Conservation (phyloP, 768 basidiomycete species). For the Suillus subluteus region DNA sequence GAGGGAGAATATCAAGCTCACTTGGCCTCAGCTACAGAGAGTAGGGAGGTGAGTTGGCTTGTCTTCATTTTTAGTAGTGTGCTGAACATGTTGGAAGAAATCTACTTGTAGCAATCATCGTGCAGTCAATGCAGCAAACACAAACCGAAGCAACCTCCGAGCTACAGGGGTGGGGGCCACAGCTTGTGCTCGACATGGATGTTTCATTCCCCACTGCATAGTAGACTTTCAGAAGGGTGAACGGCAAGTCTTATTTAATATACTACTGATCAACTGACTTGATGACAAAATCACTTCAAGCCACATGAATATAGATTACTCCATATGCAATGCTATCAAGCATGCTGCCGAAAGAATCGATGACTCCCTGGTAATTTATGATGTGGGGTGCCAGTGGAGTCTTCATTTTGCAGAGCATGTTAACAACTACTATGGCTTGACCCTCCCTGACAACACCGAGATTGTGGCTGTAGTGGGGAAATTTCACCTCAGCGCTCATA, state of each 20-base stretch:
- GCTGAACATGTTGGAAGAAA: conserved; percentile 10
- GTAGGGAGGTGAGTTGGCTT: conserved; percentile 10
- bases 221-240: conserved; percentile 38
- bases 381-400: conserved; percentile 33
- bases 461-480: conserved; percentile 21
- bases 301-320: conserved; percentile 34
- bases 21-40: no score
- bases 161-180: conserved; percentile 31
- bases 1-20: no score
- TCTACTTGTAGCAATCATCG: conserved; percentile 18
- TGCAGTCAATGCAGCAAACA: conserved; percentile 23
- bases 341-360: conserved; percentile 13
- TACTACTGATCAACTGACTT: background rate
- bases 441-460: conserved; percentile 9
- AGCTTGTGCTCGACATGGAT: conserved; percentile 36
- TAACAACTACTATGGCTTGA: background rate
- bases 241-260: conserved; percentile 14
- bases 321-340: conserved; percentile 22
- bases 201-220: conserved; percentile 30
- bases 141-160: conserved; percentile 21
- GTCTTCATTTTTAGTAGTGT: background rate
- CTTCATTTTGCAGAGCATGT: conserved; percentile 20
- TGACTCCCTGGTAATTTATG: conserved; percentile 27
- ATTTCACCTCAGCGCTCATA: conserved; percentile 31
- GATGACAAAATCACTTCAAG: no score